A percentile compares a stretch with the other conserved stretches of the same genome.
phyloP scores from a whole-genome alignment of 202 grass and related monocot genomes.

The Musa balbisiana region DNA sequence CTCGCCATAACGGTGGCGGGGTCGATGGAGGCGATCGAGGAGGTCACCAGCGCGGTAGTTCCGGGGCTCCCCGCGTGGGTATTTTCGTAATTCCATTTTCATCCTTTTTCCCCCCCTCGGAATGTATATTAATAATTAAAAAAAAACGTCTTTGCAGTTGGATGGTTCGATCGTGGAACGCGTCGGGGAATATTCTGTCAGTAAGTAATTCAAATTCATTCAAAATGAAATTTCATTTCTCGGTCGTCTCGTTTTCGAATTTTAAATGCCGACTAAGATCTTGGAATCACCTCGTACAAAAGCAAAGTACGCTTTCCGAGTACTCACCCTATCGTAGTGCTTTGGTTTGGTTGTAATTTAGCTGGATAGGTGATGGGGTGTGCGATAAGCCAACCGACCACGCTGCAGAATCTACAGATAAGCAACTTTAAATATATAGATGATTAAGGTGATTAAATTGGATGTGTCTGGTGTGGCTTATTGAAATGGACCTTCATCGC shows the following conservation, averaged over 20 bases:
- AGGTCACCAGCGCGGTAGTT: neutral
- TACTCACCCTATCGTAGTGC: neutral
- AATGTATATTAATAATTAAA: neutral
- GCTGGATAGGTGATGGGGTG: no score
- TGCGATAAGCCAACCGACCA: no score
- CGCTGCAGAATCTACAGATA: no score
- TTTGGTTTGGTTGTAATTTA: neutral
- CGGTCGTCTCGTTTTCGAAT: neutral
- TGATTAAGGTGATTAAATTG: no score
- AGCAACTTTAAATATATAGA: no score
- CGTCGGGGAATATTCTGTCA: constrained; percentile 15
- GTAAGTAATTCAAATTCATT: constrained; percentile 22
- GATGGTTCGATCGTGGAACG: constrained; percentile 36
- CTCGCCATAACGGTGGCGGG: constrained; percentile 50
- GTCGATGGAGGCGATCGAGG: constrained; percentile 25
- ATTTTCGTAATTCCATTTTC: neutral
- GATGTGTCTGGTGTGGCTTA: no score
- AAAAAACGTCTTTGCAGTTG: constrained; percentile 28
- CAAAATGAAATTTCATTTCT: neutral
- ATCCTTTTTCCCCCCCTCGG: neutral
- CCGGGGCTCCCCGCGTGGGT: neutral
- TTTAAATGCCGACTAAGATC: neutral
- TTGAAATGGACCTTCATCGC: no score
- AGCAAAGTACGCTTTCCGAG: neutral
- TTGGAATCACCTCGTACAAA: neutral